phyloP scores from a whole-genome alignment of 768 basidiomycete genomes.

The Pleurotus sapidus region DNA sequence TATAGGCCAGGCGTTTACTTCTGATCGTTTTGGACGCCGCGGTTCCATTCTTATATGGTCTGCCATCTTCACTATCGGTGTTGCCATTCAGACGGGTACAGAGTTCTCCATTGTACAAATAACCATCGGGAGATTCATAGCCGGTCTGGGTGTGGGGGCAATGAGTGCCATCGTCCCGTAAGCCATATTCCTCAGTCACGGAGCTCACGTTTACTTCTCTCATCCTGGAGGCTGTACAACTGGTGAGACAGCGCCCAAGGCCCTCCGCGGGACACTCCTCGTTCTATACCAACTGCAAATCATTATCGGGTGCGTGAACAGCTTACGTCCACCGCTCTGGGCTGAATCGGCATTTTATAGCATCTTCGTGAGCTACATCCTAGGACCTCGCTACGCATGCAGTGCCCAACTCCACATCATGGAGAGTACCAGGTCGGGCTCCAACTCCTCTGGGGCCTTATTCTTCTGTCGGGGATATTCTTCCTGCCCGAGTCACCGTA shows the following conservation, averaged over 20 bases:
- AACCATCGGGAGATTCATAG: constrained; percentile 69
- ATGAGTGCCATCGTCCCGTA: constrained; percentile 48
- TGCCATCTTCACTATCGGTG: constrained; percentile 66
- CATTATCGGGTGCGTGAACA: constrained; percentile 53
- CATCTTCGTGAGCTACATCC: constrained; percentile 69
- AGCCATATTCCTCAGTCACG: constrained; percentile 9
- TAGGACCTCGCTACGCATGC: constrained; percentile 68
- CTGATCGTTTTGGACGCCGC: constrained; percentile 68
- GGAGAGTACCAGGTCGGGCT: constrained; percentile 75
- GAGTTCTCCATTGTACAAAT: constrained; percentile 59
- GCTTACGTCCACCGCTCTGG: neutral
- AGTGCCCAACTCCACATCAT: constrained; percentile 58
- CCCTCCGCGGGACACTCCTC: constrained; percentile 65
- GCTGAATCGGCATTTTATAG: constrained; percentile 26
- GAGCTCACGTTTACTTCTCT: constrained; percentile 16
- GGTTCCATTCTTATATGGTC: constrained; percentile 79
- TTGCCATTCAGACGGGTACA: constrained; percentile 69
- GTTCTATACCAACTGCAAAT: constrained; percentile 80
- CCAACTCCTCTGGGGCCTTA: constrained; percentile 67
- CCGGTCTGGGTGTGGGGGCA: constrained; percentile 34
- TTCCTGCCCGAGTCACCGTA: constrained; percentile 80
- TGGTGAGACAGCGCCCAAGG: constrained; percentile 78
- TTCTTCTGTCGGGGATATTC: constrained; percentile 66
- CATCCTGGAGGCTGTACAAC: constrained; percentile 55
- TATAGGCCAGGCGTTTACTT: constrained; percentile 68